Percentiles rank a stretch among this genome's conserved stretches.
These are phyloP conservation scores for Penicillium polonicum DNA, from an alignment of 2,329 filamentous ascomycete genomes.

Conservation along the genomic window DNA sequence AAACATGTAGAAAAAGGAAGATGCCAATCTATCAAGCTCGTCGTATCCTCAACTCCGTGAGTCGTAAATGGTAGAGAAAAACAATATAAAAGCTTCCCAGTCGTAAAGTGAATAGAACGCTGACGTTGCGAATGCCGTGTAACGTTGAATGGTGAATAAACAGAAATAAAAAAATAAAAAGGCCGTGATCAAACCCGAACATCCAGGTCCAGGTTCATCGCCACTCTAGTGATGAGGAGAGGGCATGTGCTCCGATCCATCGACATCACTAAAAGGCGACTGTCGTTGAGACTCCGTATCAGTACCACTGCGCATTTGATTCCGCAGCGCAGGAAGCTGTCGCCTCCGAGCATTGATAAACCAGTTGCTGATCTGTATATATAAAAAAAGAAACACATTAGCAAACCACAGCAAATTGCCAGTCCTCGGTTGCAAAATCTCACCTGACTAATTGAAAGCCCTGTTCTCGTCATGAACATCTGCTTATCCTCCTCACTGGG, in stretches of 20 bases:
- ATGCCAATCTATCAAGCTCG: constrained; percentile 25
- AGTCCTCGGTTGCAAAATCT: constrained; percentile 6
- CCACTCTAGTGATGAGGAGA: constrained; percentile 28
- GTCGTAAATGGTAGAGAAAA: constrained; percentile 15
- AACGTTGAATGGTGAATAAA: constrained; percentile 6
- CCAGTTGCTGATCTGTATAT: constrained; percentile 53
- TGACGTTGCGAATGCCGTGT: constrained; percentile 21
- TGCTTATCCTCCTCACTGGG: constrained; percentile 87
- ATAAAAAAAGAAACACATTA: background rate
- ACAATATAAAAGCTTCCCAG: constrained; percentile 8
- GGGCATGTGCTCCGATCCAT: constrained; percentile 30
- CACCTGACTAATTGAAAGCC: constrained; percentile 69
- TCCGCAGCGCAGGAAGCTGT: constrained; percentile 48
- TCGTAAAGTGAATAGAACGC: constrained; percentile 25
- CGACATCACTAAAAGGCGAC: constrained; percentile 39
- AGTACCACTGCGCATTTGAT: constrained; percentile 41
- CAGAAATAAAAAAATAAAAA: constrained; percentile 7
- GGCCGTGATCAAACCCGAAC: constrained; percentile 5
- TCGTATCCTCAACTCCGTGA: constrained; percentile 19
- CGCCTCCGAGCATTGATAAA: constrained; percentile 53
- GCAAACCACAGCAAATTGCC: background rate
- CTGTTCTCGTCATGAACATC: constrained; percentile 72
- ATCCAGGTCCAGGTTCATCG: background rate
- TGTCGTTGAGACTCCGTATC: constrained; percentile 34
- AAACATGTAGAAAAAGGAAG: constrained; percentile 9